Base-by-base conservation (phyloP, 2,329 filamentous ascomycete species). In the Talaromyces amestolkiae region DNA sequence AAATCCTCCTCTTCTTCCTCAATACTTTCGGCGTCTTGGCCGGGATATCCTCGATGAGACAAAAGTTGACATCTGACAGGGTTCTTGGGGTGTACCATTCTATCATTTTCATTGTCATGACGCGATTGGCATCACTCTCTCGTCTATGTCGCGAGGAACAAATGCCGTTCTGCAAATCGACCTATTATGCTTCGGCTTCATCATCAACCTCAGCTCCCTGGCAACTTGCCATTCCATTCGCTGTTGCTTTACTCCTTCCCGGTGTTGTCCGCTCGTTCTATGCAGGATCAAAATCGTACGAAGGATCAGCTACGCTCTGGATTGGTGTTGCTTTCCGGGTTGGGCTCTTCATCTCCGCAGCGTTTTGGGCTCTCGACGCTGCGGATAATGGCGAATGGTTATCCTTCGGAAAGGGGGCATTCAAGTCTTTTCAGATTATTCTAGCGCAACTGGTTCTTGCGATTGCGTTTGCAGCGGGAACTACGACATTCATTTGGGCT, bases 81-180 rank as follows among this genome's bases (percentile, higher is more conserved):
- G 87, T 89, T 11, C 80, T 97, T 56, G 93, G 91, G 27, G 84
- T 92, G 31, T 94, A 93, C 72, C 93, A 99, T 75, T 95, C 95
- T 0, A 76, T 94, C 22, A 81, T 92, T 1, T 98, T 99, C 73
- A 83, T 95, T 65, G 75, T 92, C 5, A 84, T 98, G 13, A 90
- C 89, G 15, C 89, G 94, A 63, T 63, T 94, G 3, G 90, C 93
- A 0, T 96, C 93, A 1, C 88, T 94, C 70, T 97, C 95, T 10
- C 91, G 93, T 70, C 87, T 99, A 22, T 99, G 95, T 76, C 90
- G 95, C 65, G 95, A 99, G 77, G 95, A 99, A 80, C 95, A 99
- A 80, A 97, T 98, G 92, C 95, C 95, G 0, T 96, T 90, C 80
- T 99, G 95, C 82, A 88, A 87, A 63, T 97, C 94, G 1, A 97